Conservation (phyloP, 148 eudicot genomes). For the Suaeda aralocaspica region DNA sequence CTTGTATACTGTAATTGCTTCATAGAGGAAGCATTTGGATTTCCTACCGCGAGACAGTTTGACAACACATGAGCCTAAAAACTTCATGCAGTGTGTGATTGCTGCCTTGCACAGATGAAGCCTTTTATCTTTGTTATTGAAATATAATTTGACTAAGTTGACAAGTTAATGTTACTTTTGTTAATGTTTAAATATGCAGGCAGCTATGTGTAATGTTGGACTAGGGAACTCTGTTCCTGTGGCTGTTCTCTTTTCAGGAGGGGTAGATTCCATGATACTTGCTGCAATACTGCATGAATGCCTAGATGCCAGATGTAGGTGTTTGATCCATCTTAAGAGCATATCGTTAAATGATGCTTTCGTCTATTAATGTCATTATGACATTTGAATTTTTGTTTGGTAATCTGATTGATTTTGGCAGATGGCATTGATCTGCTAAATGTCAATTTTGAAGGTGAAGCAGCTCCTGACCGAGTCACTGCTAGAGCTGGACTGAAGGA, state of each 20-base stretch:
- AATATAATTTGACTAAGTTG: background rate
- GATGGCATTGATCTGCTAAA: constrained; percentile 92
- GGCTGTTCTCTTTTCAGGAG: constrained; percentile 95
- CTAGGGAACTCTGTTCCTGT: constrained; percentile 53
- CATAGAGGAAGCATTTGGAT: too few species aligned
- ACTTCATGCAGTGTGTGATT: background rate
- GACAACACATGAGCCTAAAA: background rate
- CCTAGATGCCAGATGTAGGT: constrained; percentile 71
- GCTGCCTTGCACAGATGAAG: background rate
- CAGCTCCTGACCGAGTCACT: constrained; percentile 96
- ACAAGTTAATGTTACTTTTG: background rate
- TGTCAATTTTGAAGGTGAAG: constrained; percentile 77
- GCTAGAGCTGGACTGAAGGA: constrained; percentile 72
- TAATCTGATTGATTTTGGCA: constrained; percentile 36
- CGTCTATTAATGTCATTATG: background rate
- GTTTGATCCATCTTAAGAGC: background rate
- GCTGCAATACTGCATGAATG: constrained; percentile 85
- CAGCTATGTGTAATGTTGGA: constrained; percentile 19
- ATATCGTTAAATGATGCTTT: background rate
- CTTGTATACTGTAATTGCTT: too few species aligned
- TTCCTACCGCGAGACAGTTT: background rate
- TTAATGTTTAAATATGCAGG: constrained; percentile 30
- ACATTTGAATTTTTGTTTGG: constrained; percentile 1
- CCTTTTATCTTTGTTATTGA: background rate
- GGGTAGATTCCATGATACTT: constrained; percentile 93